Evolutionary conservation across 305 asterid genomes (phyloP).

Genomic region (Fraxinus sp.): DNA sequence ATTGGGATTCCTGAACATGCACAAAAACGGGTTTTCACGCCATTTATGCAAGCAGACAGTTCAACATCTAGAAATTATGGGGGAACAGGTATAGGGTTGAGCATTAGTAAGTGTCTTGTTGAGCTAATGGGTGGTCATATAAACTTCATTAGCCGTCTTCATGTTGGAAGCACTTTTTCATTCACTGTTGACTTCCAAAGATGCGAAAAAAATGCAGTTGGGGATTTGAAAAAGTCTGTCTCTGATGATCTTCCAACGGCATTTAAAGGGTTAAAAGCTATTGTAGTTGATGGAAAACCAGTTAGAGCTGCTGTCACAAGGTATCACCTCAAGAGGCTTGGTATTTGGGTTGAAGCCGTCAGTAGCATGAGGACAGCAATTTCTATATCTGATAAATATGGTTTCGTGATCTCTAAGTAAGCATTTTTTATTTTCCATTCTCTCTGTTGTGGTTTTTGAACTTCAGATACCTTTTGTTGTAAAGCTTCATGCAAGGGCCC

Average conservation of each 20-base stretch:
- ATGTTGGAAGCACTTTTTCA: conserved; percentile 87
- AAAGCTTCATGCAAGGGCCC: not conserved
- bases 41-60: conserved; percentile 98
- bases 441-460: not conserved
- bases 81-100: conserved; percentile 93
- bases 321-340: conserved; percentile 81
- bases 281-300: conserved; percentile 69
- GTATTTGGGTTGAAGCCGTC: conserved; percentile 58
- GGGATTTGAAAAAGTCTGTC: conserved; percentile 43
- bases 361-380: conserved; percentile 46
- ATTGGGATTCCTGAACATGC: conserved; percentile 79
- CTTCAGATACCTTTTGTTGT: not conserved
- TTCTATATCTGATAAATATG: conserved; percentile 39
- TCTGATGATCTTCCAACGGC: conserved; percentile 57
- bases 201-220: conserved; percentile 41
- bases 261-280: conserved; percentile 65
- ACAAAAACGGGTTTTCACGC: conserved; percentile 74
- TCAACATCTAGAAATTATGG: conserved; percentile 89
- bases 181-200: conserved; percentile 58
- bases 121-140: conserved; percentile 90
- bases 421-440: conserved; percentile 25
- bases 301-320: conserved; percentile 80
- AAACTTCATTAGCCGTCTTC: conserved; percentile 69
- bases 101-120: conserved; percentile 88
- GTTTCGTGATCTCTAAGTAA: conserved; percentile 49